Conservation (phyloP, 495 filamentous ascomycete genomes). For the Penicillium nucicola region DNA sequence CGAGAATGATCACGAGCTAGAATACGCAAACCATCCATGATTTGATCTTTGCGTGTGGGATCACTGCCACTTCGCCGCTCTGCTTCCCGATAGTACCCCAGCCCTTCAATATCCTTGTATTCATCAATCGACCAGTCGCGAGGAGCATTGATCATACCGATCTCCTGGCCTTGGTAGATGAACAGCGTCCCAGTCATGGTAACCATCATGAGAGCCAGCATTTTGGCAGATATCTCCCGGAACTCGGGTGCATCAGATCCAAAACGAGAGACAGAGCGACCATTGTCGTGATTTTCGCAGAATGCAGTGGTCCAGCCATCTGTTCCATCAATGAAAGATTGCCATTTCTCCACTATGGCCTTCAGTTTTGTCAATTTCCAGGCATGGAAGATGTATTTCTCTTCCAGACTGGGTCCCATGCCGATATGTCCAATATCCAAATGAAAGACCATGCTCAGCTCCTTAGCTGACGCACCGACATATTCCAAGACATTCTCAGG, state of each 20-base stretch:
- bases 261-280: constrained; percentile 54
- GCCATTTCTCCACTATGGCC: constrained; percentile 30
- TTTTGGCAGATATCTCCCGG: constrained; percentile 49
- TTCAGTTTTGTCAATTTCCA: constrained; percentile 42
- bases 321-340: constrained; percentile 41
- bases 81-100: constrained; percentile 49
- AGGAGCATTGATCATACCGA: constrained; percentile 67
- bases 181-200: constrained; percentile 62
- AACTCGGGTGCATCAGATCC: constrained; percentile 35
- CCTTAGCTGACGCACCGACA: constrained; percentile 34
- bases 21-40: constrained; percentile 23
- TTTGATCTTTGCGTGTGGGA: constrained; percentile 5
- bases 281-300: constrained; percentile 62
- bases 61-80: constrained; percentile 9
- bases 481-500: constrained; percentile 39
- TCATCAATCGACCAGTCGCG: constrained; percentile 54
- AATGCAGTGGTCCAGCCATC: constrained; percentile 51
- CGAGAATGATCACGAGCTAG: constrained; percentile 44
- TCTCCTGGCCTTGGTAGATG: constrained; percentile 67
- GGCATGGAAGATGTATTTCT: constrained; percentile 31
- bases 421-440: constrained; percentile 49
- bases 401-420: constrained; percentile 32
- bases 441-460: constrained; percentile 54
- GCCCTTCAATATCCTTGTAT: constrained; percentile 61
- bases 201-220: constrained; percentile 52